Conservation (phyloP, 352 stramenopile genomes). For the Globisporangium parvum region DNA sequence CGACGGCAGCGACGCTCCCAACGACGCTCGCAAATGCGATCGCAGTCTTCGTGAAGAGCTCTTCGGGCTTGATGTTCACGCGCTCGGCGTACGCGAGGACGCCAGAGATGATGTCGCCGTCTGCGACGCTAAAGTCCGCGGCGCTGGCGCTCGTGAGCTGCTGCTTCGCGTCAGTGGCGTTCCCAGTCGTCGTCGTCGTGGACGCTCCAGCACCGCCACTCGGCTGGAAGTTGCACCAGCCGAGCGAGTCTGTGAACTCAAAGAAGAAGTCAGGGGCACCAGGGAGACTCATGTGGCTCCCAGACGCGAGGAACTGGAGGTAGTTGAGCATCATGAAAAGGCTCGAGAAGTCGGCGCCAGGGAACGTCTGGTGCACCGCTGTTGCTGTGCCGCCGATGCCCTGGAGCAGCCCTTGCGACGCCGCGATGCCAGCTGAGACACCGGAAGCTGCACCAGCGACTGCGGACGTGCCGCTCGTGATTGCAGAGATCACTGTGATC, state of each 20-base stretch:
- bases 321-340: conserved; percentile 67
- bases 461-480: conserved; percentile 25
- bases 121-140: conserved; percentile 42
- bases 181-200: background rate
- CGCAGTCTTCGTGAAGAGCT: conserved; percentile 68
- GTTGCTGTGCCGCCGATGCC: conserved; percentile 13
- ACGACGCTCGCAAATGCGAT: conserved; percentile 61
- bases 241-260: conserved; percentile 64
- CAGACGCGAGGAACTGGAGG: conserved; percentile 62
- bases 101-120: conserved; percentile 71
- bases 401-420: conserved; percentile 23
- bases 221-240: conserved; percentile 52
- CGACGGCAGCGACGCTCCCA: conserved; percentile 42
- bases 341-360: conserved; percentile 40
- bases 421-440: conserved; percentile 14
- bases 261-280: conserved; percentile 54
- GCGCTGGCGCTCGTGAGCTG: conserved; percentile 21
- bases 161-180: conserved; percentile 8
- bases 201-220: background rate
- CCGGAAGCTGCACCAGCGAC: conserved; percentile 19
- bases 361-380: conserved; percentile 15
- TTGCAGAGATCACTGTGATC: conserved; percentile 39
- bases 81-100: conserved; percentile 62
- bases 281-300: conserved; percentile 55
- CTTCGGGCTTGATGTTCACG: conserved; percentile 55